Evolutionary conservation across 345 rosid genomes (phyloP).

Genomic region (Reutealis trisperma): DNA sequence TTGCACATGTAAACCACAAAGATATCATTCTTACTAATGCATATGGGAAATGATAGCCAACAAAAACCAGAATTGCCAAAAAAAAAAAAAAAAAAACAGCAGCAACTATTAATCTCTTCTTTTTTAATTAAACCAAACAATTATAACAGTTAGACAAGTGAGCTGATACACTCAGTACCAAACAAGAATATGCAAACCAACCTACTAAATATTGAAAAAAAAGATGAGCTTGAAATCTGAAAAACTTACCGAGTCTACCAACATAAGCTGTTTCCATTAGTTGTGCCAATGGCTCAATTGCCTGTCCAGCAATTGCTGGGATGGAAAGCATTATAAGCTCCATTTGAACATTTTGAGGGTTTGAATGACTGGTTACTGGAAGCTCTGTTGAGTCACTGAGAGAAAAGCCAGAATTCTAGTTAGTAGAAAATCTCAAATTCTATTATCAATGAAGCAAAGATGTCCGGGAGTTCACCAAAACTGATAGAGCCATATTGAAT

Average conservation of each 20-base stretch:
- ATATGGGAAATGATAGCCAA: not conserved
- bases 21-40: not conserved
- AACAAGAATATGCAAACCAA: not conserved
- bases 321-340: conserved; percentile 81
- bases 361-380: conserved; percentile 19
- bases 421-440: not conserved
- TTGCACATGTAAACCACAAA: not conserved
- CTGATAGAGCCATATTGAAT: not conserved
- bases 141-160: not conserved
- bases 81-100: too few species aligned
- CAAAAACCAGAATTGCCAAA: not conserved
- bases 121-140: not conserved
- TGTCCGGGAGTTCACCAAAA: not conserved
- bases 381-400: not conserved
- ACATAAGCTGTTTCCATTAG: conserved; percentile 96
- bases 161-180: not conserved
- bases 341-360: conserved; percentile 36
- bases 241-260: conserved; percentile 68
- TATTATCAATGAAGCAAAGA: not conserved
- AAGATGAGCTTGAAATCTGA: not conserved
- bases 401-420: not conserved
- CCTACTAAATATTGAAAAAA: too few species aligned
- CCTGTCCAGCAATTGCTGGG: conserved; percentile 93
- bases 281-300: conserved; percentile 83
- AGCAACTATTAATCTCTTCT: not conserved